Percentiles rank a stretch among this genome's conserved stretches.
Evolutionary conservation across 495 filamentous ascomycete species (phyloP).

Genomic region (Annulohypoxylon moriforme): DNA sequence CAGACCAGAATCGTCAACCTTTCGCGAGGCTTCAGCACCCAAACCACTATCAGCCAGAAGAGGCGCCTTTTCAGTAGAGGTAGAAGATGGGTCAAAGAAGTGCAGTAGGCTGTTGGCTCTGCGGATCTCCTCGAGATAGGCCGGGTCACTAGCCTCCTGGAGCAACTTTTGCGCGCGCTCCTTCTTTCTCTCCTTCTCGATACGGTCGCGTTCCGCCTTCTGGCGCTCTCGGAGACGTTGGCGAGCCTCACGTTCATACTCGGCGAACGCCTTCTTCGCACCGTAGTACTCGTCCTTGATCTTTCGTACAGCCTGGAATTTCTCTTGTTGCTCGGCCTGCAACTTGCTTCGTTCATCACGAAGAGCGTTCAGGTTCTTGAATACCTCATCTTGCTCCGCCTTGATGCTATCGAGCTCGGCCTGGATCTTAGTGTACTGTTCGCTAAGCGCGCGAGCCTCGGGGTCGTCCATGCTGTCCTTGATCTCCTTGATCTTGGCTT

Average conservation of each 20-base stretch:
- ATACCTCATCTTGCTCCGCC: slow-evolving; percentile 87
- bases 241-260: slow-evolving; percentile 83
- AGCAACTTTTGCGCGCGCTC: slow-evolving; percentile 86
- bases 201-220: slow-evolving; percentile 76
- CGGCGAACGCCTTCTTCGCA: slow-evolving; percentile 77
- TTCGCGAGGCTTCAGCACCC: slow-evolving; percentile 79
- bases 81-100: slow-evolving; percentile 83
- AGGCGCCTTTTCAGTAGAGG: slow-evolving; percentile 68
- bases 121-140: slow-evolving; percentile 91
- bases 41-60: slow-evolving; percentile 73
- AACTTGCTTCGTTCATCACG: slow-evolving; percentile 89
- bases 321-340: slow-evolving; percentile 83
- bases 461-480: slow-evolving; percentile 89
- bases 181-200: slow-evolving; percentile 84
- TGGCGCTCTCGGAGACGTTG: slow-evolving; percentile 69
- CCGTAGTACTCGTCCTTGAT: slow-evolving; percentile 88
- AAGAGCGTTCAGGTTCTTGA: slow-evolving; percentile 85
- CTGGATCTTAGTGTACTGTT: slow-evolving; percentile 83
- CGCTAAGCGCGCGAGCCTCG: slow-evolving; percentile 86
- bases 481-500: slow-evolving; percentile 84
- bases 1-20: slow-evolving; percentile 77
- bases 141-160: slow-evolving; percentile 88
- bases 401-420: slow-evolving; percentile 89
- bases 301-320: slow-evolving; percentile 79
- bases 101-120: slow-evolving; percentile 85